Conservation (phyloP, 129 eudicot genomes). For the Centella asiatica region DNA sequence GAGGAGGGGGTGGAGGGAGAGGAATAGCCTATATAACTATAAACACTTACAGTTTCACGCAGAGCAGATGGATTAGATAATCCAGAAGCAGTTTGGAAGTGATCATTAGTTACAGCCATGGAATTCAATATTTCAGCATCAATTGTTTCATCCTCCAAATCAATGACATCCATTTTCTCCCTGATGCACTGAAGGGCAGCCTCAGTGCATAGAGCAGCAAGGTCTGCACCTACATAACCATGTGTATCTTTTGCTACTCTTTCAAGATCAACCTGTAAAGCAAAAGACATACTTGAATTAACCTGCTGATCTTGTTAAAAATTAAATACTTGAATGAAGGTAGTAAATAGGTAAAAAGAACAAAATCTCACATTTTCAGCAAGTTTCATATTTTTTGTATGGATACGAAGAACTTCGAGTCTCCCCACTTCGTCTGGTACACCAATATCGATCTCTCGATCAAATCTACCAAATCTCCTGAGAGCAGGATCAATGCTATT, state of each 20-base stretch:
- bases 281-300: neutral
- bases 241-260: conserved; percentile 60
- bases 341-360: conserved; percentile 2
- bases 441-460: conserved; percentile 71
- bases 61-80: conserved; percentile 72
- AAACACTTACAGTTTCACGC: conserved; percentile 47
- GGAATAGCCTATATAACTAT: neutral
- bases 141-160: conserved; percentile 57
- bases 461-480: conserved; percentile 79
- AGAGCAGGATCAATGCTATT: conserved; percentile 80
- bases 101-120: conserved; percentile 43
- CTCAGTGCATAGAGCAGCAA: conserved; percentile 79
- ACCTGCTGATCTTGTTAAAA: neutral
- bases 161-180: conserved; percentile 72
- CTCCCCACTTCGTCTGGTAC: conserved; percentile 89
- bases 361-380: conserved; percentile 49
- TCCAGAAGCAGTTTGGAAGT: conserved; percentile 63
- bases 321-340: neutral
- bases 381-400: conserved; percentile 76
- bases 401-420: conserved; percentile 72
- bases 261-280: conserved; percentile 59
- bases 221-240: conserved; percentile 74
- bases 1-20: no score
- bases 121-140: conserved; percentile 68
- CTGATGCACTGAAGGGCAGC: conserved; percentile 85